Evolutionary conservation across 129 eudicot genomes (phyloP), one percentile per base, ranked within the genome.

Genomic region (Chrysanthemum seticuspe): DNA sequence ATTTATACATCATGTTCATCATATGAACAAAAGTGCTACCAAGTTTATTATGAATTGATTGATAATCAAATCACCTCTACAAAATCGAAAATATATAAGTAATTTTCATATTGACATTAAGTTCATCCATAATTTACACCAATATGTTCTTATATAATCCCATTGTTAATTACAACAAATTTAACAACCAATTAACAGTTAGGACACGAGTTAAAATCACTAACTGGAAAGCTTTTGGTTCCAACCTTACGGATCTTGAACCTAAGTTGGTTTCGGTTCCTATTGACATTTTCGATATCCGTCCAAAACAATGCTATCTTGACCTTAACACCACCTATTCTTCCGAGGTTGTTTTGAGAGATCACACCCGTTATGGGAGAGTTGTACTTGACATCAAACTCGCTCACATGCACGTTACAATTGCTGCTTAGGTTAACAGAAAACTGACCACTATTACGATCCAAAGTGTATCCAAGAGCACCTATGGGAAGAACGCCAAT

Each of bases 281-380:
- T 71, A 16, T 49, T 63, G 0, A 86, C 85, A 67, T 78, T 80
- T 6, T 62, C 75, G 12, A 89, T 78, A 18, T 57, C 65, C 16
- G 86, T 9, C 89, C 89, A 89, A 18, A 89, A 36, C 4, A 84
- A 48, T 25, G 87, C 59, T 13, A 89, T 49, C 48, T 86, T 84
- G 0, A 78, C 92, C 12, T 71, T 75, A 21, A 89, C 78, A 14
- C 91, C 91, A 6, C 57, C 73, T 70, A 86, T 45, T 49, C 76
- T 47, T 52, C 23, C 59, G 14, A 89, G 66, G 67, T 56, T 50
- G 23, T 65, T 71, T 18, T 67, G 19, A 2, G 89, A 67, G 3
- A 86, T 82, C 8, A 69, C 68, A 31, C 96, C 96, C 0, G 77
- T 76, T 15, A 89, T 82, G 6, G 70, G 78, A 29, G 82, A 65